Evolutionary conservation across 768 basidiomycete species (phyloP).

Genomic region (Leccinum uliginosum): DNA sequence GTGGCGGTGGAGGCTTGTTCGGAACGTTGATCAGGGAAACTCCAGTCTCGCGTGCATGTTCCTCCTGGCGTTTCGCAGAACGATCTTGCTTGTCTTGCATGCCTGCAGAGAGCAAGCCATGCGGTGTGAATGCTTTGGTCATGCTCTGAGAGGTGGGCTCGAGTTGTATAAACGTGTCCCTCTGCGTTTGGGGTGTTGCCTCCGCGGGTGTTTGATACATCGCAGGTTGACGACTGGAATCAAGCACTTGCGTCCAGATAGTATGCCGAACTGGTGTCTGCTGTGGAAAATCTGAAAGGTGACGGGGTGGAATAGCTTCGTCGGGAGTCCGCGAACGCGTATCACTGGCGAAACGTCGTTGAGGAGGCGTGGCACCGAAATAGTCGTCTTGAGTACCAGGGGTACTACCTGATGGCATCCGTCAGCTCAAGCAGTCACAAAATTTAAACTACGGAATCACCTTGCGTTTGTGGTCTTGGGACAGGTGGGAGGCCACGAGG

Average conservation of each 20-base stretch:
- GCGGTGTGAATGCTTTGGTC: conserved; percentile 93
- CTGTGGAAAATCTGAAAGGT: conserved; percentile 52
- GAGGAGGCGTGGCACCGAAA: conserved; percentile 31
- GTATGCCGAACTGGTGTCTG: conserved; percentile 52
- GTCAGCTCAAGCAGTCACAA: conserved; percentile 5
- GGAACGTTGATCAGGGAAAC: conserved; percentile 95
- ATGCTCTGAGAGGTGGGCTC: conserved; percentile 67
- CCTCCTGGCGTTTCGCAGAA: conserved; percentile 93
- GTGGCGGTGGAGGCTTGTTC: conserved; percentile 89
- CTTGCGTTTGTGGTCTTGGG: conserved; percentile 42
- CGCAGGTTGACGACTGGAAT: conserved; percentile 54
- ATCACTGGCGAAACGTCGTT: conserved; percentile 52
- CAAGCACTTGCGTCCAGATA: conserved; percentile 89
- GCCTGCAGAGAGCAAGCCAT: conserved; percentile 91
- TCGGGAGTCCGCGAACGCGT: conserved; percentile 54
- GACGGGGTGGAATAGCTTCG: conserved; percentile 51
- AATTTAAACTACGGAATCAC: conserved; percentile 32
- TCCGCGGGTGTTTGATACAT: conserved; percentile 34
- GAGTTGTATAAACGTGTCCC: conserved; percentile 70
- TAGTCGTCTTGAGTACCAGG: conserved; percentile 45
- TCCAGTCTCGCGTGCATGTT: conserved; percentile 86
- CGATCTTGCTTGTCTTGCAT: conserved; percentile 94
- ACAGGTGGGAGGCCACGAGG: conserved; percentile 65
- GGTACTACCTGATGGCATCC: conserved; percentile 6
- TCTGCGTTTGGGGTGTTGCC: conserved; percentile 27